Evolutionary conservation across 2,329 filamentous ascomycete genomes (phyloP), one percentile per base, ranked within the genome.

Genomic region (Sporothrix mexicana): DNA sequence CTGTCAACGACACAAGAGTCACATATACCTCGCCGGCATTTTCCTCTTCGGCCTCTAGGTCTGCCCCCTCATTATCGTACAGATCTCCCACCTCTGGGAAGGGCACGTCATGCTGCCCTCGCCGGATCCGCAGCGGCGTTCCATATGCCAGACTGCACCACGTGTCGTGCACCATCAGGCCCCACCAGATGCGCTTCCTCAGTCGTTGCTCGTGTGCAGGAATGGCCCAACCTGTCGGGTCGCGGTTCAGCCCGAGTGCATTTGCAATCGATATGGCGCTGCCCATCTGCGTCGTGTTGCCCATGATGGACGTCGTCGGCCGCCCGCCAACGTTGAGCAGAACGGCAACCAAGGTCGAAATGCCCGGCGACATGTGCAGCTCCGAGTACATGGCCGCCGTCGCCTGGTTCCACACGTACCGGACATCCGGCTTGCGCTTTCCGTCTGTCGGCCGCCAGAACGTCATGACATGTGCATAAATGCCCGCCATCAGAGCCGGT

Each of bases 341-440:
- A 5, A 88, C 85, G 1, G 88, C 85, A 25, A 86, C 83, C 30
- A 91, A 84, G 0, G 88, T 88, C 0, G 88, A 87, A 59, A 90
- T 81, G 0, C 88, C 87, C 0, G 88, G 88, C 0, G 86, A 86
- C 12, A 61, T 12, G 0, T 88, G 83, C 68, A 88, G 85, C 7
- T 90, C 85, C 73, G 91, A 88, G 74, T 89, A 88, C 2, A 90
- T 81, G 0, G 88, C 87, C 70, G 88, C 87, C 23, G 85, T 87
- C 7, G 88, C 88, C 73, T 89, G 83, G 73, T 91, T 91, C 84
- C 90, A 90, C 9, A 88, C 85, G 77, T 88, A 91, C 61, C 88
- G 85, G 55, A 84, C 82, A 76, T 91, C 88, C 0, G 88, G 88
- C 66, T 85, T 83, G 4, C 85, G 83, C 73, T 86, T 83, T 0